phyloP scores from a whole-genome alignment of 305 asterid species.

The Rubia tinctorum region DNA sequence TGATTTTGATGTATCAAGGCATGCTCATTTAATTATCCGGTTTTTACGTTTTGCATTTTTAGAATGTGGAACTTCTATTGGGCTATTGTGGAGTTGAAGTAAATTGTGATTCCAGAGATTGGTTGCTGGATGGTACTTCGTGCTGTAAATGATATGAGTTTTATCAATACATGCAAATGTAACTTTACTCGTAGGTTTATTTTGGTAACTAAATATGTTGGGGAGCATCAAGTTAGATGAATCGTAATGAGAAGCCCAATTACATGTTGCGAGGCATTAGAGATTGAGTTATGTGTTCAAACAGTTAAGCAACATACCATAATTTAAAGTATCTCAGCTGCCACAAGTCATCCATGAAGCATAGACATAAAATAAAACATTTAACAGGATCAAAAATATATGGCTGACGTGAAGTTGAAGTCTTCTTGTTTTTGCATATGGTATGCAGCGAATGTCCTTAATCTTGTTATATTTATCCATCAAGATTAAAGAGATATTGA shows the following conservation, averaged over 20 bases:
- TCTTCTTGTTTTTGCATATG: neutral
- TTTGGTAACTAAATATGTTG: neutral
- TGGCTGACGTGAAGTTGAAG: neutral
- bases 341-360: neutral
- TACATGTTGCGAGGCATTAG: neutral
- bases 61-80: neutral
- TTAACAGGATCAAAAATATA: neutral
- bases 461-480: neutral
- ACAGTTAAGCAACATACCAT: neutral
- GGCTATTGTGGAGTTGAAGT: neutral
- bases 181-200: neutral
- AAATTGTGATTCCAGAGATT: neutral
- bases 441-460: neutral
- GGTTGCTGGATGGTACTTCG: slow-evolving; percentile 1
- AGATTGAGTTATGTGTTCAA: neutral
- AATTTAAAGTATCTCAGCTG: neutral
- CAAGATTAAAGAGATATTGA: neutral
- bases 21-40: slow-evolving; percentile 29
- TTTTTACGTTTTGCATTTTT: neutral
- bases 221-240: neutral
- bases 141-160: neutral
- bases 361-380: neutral
- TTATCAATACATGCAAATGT: neutral
- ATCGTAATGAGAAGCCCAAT: neutral
- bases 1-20: slow-evolving; percentile 86